Base-by-base conservation (phyloP, 805 yeast genomes). In the Saturnispora besseyi region DNA sequence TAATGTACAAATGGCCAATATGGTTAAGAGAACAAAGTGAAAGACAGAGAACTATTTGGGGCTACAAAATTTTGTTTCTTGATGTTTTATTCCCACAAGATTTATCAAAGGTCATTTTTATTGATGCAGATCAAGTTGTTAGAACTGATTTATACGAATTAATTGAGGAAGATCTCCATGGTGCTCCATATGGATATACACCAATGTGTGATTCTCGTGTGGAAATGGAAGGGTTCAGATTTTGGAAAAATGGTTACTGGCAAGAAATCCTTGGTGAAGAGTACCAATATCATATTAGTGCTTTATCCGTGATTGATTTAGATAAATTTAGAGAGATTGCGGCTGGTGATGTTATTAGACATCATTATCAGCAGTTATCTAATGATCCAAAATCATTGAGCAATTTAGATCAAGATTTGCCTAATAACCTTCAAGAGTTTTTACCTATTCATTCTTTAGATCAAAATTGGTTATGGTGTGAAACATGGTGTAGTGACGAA, bases 191-290 rank as follows among this genome's bases (percentile, higher is more conserved):
- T 61, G 96, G 90, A 1, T 87, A 77, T 62, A 78, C 87, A 0
- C 96, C 95, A 37, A 85, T 82, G 96, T 81, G 90, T 56, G 91
- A 86, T 46, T 82, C 89, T 0, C 70, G 91, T 45, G 65, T 65
- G 26, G 95, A 85, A 57, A 84, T 82, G 83, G 91, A 85, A 61
- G 95, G 91, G 0, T 87, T 74, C 63, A 65, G 93, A 55, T 93
- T 91, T 67, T 93, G 98, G 99, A 84, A 88, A 59, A 77, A 79
- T 53, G 98, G 97, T 0, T 91, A 87, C 64, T 91, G 99, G 99
- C 69, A 78, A 51, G 72, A 73, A 3, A 73, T 75, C 26, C 68
- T 91, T 41, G 71, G 71, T 11, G 77, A 75, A 33, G 75, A 79
- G 38, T 68, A 72, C 32, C 83, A 79, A 51, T 85, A 88, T 63